Evolutionary conservation across 1,139 yeast species (phyloP), one percentile per base, ranked within the genome.

Genomic region (Suhomyces bribrorum): DNA sequence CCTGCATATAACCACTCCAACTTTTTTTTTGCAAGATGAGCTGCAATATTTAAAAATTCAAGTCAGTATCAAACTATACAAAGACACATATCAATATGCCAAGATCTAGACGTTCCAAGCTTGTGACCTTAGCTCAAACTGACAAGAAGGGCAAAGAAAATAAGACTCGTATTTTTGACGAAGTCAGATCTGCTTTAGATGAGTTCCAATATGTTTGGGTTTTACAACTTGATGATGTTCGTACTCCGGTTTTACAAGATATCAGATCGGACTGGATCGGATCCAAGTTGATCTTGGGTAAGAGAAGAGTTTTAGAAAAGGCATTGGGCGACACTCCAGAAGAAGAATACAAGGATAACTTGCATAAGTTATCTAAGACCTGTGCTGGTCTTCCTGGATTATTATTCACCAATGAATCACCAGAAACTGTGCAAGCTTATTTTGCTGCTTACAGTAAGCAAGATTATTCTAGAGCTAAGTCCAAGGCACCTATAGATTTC

Each of bases 91-190:
- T 18, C 34, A 67, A 49, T 44, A 89, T 89, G 97, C 96, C 97
- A 49, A 87, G 95, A 79, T 88, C 96, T 31, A 89, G 81, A 67
- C 89, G 97, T 79, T 82, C 95, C 49, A 86, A 83, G 77, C 81
- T 86, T 55, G 95, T 92, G 45, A 87, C 97, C n/a, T 75, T 92
- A 54, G 92, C 98, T 26, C 92, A 90, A 62, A 90, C 97, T 46
- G 97, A 89, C 50, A 92, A 89, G 66, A 92, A 92, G 64, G 96
- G 96, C 39, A 83, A 83, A 52, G 97, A 88, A 54, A 90, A 89
- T 64, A 92, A 92, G 63, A 92, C 82, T 53, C 77, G 92, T 58
- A 82, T 90, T 52, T 92, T 89, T 49, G 96, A 89, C 57, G 96
- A 89, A 49, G 84, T 92, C 40, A 82, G 96, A 66, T 76, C 77